A percentile compares a stretch with the other conserved stretches of the same genome.
Conservation (phyloP, 371 early-diverging fungal genomes). For the Thermomucor indicae-seudaticae region DNA sequence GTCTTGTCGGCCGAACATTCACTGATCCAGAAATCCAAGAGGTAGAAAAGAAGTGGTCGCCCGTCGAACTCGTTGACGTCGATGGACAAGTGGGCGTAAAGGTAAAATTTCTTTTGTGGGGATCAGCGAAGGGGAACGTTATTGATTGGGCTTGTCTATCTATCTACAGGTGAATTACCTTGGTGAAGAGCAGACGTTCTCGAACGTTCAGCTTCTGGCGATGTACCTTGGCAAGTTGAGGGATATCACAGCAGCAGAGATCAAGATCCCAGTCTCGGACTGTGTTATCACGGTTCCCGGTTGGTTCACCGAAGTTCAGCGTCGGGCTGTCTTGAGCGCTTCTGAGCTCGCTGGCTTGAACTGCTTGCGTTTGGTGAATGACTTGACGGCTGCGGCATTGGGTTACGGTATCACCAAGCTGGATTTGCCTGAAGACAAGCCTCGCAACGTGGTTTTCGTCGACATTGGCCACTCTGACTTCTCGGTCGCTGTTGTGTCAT, state of each 20-base stretch:
- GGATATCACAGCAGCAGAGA: conserved; percentile 82
- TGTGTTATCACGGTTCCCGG: conserved; percentile 93
- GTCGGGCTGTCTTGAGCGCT: conserved; percentile 86
- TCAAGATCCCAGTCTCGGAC: conserved; percentile 85
- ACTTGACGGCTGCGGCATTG: conserved; percentile 91
- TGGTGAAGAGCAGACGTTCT: conserved; percentile 73
- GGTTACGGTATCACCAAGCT: conserved; percentile 97
- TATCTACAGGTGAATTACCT: conserved; percentile 67
- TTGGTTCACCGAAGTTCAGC: conserved; percentile 94
- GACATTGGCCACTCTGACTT: conserved; percentile 94
- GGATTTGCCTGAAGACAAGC: conserved; percentile 94
- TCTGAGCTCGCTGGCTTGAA: conserved; percentile 92
- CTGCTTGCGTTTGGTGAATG: conserved; percentile 90
- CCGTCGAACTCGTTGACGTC: conserved; percentile 75
- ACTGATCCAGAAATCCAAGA: conserved; percentile 85
- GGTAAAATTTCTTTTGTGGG: conserved; percentile 32
- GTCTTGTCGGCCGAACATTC: conserved; percentile 92
- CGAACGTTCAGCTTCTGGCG: conserved; percentile 85
- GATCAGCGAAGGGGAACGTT: neutral
- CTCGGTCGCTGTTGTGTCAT: conserved; percentile 87
- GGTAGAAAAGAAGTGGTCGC: conserved; percentile 79
- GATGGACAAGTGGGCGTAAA: conserved; percentile 85
- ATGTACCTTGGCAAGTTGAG: conserved; percentile 94
- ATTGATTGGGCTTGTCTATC: neutral
- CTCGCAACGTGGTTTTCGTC: conserved; percentile 89